Base-by-base conservation (phyloP, 129 eudicot genomes). In the Tagetes patula region DNA sequence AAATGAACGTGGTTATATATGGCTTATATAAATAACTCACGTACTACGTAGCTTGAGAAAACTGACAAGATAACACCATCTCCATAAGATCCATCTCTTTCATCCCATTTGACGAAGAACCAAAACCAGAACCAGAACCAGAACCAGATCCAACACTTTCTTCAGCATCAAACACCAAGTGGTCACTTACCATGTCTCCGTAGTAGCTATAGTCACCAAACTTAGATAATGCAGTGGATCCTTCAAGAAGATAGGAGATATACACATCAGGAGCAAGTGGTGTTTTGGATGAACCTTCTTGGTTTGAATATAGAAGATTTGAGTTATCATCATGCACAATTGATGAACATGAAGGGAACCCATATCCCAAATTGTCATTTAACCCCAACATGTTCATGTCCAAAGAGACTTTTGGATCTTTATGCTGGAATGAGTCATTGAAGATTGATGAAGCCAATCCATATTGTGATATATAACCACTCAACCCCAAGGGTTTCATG, bases 21-120 rank as follows among this genome's bases (percentile, higher is more conserved):
- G 4, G 4, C 41, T 73, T 46, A 79, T 67, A 72, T 37, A 38
- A 65, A 10, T 8, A 36, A 73, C 46, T 12, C 50, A 46, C 50
- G 1, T 73, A 67, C 63, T 47, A 58, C 72, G n/a, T n/a, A n/a
- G n/a, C 79, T 47, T 48, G 76, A 39, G 83, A 62, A 61, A 79
- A 80, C n/a, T 82, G 85, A 69, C 81, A 73, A 40, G 85, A 56
- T n/a, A 77, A 72, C 50, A 87, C 78, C 89, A 87, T 82, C 82
- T 87, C 93, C 52, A 84, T 63, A 71, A 87, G 48, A 79, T 82
- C 93, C 87, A 87, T 80, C 67, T 87, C 93, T 67, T 77, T 75
- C 50, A 48, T 79, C 37, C 79, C 77, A 13, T 50, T 56, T 2
- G 69, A 39, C 32, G 71, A 67, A 42, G 54, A 70, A 61, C 58